Conservation (phyloP, 768 basidiomycete species). For the Porphyrellus cyaneotinctus region DNA sequence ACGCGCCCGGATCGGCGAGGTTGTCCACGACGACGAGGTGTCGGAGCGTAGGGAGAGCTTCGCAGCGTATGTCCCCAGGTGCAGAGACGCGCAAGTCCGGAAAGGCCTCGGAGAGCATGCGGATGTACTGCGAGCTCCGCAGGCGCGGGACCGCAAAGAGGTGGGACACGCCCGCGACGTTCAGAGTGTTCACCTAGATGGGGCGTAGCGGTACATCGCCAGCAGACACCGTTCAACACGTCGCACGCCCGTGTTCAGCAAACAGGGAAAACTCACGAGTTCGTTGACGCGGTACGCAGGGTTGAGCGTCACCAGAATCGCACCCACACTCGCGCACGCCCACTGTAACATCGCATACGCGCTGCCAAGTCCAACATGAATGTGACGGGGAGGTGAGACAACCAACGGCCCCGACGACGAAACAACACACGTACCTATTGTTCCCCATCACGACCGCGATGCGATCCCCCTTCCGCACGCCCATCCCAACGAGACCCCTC, state of each 20-base stretch:
- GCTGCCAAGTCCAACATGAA: constrained; percentile 35
- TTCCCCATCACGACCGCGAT: constrained; percentile 85
- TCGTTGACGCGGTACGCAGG: constrained; percentile 74
- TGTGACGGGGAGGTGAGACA: background rate
- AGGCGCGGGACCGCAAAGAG: constrained; percentile 70
- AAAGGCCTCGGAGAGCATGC: constrained; percentile 53
- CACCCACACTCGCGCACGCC: constrained; percentile 85
- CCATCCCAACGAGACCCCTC: constrained; percentile 63
- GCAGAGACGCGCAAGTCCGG: constrained; percentile 48
- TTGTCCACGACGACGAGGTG: constrained; percentile 70
- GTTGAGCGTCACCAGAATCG: constrained; percentile 77
- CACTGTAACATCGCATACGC: constrained; percentile 80
- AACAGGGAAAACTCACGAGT: constrained; percentile 43
- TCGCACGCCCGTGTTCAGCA: too few species aligned
- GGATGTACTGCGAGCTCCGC: constrained; percentile 60
- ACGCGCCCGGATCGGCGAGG: constrained; percentile 36
- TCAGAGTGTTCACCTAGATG: constrained; percentile 53
- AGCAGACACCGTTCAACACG: background rate
- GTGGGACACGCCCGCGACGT: constrained; percentile 61
- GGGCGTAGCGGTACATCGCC: too few species aligned
- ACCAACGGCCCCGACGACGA: background rate
- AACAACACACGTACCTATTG: constrained; percentile 51
- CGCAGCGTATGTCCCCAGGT: constrained; percentile 56
- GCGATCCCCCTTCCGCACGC: constrained; percentile 70
- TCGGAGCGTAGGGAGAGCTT: constrained; percentile 55